These are phyloP conservation scores for Aspergillus fijiensis DNA, from an alignment of 2,329 filamentous ascomycete genomes.

Conservation along the genomic window DNA sequence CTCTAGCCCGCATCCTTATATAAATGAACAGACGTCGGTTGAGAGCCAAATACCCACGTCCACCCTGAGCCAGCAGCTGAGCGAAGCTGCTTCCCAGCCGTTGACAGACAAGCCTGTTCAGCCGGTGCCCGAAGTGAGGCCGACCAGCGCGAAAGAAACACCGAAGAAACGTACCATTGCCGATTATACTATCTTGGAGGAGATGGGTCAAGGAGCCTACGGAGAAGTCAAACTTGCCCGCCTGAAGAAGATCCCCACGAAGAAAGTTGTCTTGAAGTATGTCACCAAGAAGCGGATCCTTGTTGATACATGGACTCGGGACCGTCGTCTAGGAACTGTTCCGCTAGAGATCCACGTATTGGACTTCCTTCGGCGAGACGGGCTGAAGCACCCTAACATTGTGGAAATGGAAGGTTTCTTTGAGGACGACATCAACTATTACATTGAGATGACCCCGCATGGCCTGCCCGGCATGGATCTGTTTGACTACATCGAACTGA, in stretches of 20 bases:
- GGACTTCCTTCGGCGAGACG: slow-evolving; percentile 80
- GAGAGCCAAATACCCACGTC: slow-evolving; percentile 44
- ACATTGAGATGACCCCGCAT: slow-evolving; percentile 95
- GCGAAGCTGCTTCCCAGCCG: slow-evolving; percentile 49
- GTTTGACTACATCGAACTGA: slow-evolving; percentile 97
- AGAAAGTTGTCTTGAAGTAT: slow-evolving; percentile 93
- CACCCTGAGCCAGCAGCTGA: slow-evolving; percentile 53
- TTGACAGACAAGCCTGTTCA: slow-evolving; percentile 44
- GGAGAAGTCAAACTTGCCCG: slow-evolving; percentile 94
- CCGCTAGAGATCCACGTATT: slow-evolving; percentile 96
- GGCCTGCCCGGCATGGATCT: slow-evolving; percentile 96
- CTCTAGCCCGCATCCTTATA: slow-evolving; percentile 22
- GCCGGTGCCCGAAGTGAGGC: slow-evolving; percentile 30
- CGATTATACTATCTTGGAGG: slow-evolving; percentile 89
- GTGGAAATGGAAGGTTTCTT: slow-evolving; percentile 70
- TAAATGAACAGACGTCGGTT: slow-evolving; percentile 27
- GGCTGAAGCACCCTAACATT: slow-evolving; percentile 63
- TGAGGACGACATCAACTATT: slow-evolving; percentile 74
- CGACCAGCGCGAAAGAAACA: slow-evolving; percentile 28
- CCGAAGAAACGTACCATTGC: slow-evolving; percentile 76
- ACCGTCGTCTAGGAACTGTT: slow-evolving; percentile 88
- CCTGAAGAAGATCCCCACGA: slow-evolving; percentile 71
- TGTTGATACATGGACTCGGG: slow-evolving; percentile 96
- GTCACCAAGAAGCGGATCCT: slow-evolving; percentile 96
- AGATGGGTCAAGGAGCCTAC: slow-evolving; percentile 98